Evolutionary conservation across 2,329 filamentous ascomycete species (phyloP).

Genomic region (Aspergillus sojae): DNA sequence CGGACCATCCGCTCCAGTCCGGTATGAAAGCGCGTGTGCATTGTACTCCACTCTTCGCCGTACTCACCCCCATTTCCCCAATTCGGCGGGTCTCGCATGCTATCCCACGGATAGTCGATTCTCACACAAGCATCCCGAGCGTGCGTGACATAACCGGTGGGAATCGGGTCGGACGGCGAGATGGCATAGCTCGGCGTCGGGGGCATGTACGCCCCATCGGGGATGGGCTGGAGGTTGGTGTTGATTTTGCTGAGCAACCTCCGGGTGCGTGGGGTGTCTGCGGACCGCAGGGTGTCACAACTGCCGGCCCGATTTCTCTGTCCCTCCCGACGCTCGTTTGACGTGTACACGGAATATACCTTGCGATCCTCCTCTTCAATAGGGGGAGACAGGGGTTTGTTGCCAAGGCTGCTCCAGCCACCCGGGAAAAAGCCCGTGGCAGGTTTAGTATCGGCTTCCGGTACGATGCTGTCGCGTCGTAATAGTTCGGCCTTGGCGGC

Average conservation of each 20-base stretch:
- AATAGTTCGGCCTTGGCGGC: conserved; percentile 86
- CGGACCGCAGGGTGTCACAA: conserved; percentile 38
- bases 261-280: conserved; percentile 19
- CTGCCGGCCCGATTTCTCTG: conserved; percentile 54
- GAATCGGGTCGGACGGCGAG: conserved; percentile 77
- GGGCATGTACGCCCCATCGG: conserved; percentile 64
- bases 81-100: conserved; percentile 72
- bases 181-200: conserved; percentile 83
- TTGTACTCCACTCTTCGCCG: conserved; percentile 92
- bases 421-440: conserved; percentile 55
- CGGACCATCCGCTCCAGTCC: conserved; percentile 77
- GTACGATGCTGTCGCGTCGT: conserved; percentile 64
- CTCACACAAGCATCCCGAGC: conserved; percentile 82
- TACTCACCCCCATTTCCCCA: conserved; percentile 89
- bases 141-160: conserved; percentile 84
- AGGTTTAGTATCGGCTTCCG: conserved; percentile 38
- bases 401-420: conserved; percentile 53
- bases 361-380: conserved; percentile 32
- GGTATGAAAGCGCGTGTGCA: conserved; percentile 86
- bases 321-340: conserved; percentile 19
- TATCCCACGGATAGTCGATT: conserved; percentile 97
- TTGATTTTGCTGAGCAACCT: conserved; percentile 35
- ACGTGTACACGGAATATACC: not conserved
- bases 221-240: conserved; percentile 32
- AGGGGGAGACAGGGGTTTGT: conserved; percentile 16